These are phyloP conservation scores for Thinopyrum elongatum DNA, from an alignment of 176 grass and related monocot genomes.

Conservation along the genomic window DNA sequence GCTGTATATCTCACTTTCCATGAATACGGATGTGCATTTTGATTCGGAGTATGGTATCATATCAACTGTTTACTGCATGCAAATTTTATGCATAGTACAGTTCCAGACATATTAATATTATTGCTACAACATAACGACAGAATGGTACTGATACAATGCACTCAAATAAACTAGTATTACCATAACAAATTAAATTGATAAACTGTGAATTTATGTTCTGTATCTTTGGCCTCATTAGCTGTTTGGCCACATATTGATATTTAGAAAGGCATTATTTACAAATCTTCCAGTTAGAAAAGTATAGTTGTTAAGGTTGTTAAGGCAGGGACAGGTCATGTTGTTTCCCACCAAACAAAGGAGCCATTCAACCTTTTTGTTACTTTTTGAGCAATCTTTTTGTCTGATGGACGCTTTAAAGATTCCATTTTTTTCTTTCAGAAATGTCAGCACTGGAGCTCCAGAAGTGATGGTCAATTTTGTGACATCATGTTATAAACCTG, in stretches of 20 bases:
- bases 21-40: neutral
- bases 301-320: conserved; percentile 19
- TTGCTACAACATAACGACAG: neutral
- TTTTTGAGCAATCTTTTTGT: conserved; percentile 11
- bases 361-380: conserved; percentile 6
- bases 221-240: neutral
- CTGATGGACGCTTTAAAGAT: conserved; percentile 16
- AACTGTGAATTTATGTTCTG: neutral
- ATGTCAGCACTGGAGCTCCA: conserved; percentile 61
- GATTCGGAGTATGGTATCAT: neutral
- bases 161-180: neutral
- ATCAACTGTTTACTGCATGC: neutral
- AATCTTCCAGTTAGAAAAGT: conserved; percentile 1
- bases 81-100: neutral
- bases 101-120: neutral
- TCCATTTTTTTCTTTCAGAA: conserved; percentile 44
- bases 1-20: neutral
- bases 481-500: conserved; percentile 78
- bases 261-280: neutral
- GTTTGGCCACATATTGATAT: neutral
- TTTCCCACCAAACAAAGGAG: conserved; percentile 31
- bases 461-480: conserved; percentile 99
- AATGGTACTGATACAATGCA: neutral
- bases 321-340: neutral
- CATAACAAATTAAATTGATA: conserved; percentile 7